Conservation (phyloP, 805 yeast species). For the Candida palmyrensis region DNA sequence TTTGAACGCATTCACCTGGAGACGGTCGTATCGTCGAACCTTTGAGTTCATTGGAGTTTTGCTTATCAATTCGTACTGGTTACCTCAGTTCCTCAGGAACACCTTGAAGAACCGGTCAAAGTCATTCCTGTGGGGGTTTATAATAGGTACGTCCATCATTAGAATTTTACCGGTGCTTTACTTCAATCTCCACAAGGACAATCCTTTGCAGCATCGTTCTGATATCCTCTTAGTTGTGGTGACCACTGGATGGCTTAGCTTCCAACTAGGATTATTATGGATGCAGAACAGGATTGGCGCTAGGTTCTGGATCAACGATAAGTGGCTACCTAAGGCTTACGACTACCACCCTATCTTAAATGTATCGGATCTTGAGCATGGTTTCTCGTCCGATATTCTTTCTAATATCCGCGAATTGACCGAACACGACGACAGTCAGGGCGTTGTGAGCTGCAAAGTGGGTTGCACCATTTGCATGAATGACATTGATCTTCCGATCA, state of each 20-base stretch:
- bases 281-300: conserved; percentile 72
- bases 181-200: conserved; percentile 45
- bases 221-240: conserved; percentile 45
- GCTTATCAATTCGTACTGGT: conserved; percentile 68
- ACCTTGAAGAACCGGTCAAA: conserved; percentile 64
- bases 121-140: conserved; percentile 64
- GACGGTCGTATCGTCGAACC: conserved; percentile 44
- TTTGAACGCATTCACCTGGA: conserved; percentile 59
- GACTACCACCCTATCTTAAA: conserved; percentile 72
- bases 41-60: conserved; percentile 56
- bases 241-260: conserved; percentile 48
- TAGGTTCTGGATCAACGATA: conserved; percentile 75
- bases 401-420: conserved; percentile 22
- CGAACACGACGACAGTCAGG: conserved; percentile 17
- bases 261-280: conserved; percentile 55
- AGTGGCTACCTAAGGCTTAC: conserved; percentile 73
- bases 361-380: conserved; percentile 56
- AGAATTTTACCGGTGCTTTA: conserved; percentile 65
- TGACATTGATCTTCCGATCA: conserved; percentile 56
- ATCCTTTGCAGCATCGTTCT: conserved; percentile 67
- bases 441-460: conserved; percentile 38
- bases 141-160: conserved; percentile 60
- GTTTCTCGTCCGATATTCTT: conserved; percentile 51
- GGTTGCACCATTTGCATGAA: conserved; percentile 93
- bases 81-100: conserved; percentile 84